A percentile compares a stretch with the other conserved stretches of the same genome.
These are phyloP conservation scores for Aureobasidium leucospermi DNA, from an alignment of 2,329 filamentous ascomycete species.

Conservation along the genomic window DNA sequence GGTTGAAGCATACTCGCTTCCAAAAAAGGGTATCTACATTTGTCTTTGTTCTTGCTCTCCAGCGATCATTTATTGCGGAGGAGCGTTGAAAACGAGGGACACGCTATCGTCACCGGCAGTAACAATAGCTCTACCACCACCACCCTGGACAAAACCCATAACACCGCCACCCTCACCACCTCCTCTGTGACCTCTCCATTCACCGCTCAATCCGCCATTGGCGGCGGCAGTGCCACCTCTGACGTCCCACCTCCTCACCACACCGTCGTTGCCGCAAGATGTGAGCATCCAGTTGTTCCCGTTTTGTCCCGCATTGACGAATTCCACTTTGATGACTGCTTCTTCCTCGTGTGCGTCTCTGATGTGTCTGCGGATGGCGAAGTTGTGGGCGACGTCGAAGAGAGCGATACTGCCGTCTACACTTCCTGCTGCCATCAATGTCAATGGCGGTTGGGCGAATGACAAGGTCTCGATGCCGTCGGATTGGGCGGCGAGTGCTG, in stretches of 20 bases:
- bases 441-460: constrained; percentile 55
- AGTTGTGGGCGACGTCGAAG: constrained; percentile 79
- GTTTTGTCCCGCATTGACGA: constrained; percentile 48
- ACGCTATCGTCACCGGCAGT: constrained; percentile 86
- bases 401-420: constrained; percentile 68
- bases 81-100: constrained; percentile 56
- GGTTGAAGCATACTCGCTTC: neutral
- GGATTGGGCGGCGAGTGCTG: constrained; percentile 70
- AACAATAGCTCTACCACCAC: constrained; percentile 65
- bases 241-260: constrained; percentile 81
- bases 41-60: neutral
- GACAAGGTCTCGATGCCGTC: constrained; percentile 72
- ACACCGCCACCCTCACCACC: constrained; percentile 83
- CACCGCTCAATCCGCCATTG: constrained; percentile 64
- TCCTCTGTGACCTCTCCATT: constrained; percentile 86
- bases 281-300: constrained; percentile 61
- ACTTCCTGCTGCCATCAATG: constrained; percentile 54
- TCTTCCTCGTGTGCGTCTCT: constrained; percentile 78
- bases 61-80: neutral
- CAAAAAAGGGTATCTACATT: constrained; percentile 3
- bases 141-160: constrained; percentile 78
- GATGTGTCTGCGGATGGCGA: constrained; percentile 78
- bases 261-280: constrained; percentile 85
- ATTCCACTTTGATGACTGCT: constrained; percentile 88
- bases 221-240: constrained; percentile 59